Percentiles rank a stretch among this genome's conserved stretches.
phyloP scores from a whole-genome alignment of 2,329 filamentous ascomycete species.

The Diaporthe ampelina region DNA sequence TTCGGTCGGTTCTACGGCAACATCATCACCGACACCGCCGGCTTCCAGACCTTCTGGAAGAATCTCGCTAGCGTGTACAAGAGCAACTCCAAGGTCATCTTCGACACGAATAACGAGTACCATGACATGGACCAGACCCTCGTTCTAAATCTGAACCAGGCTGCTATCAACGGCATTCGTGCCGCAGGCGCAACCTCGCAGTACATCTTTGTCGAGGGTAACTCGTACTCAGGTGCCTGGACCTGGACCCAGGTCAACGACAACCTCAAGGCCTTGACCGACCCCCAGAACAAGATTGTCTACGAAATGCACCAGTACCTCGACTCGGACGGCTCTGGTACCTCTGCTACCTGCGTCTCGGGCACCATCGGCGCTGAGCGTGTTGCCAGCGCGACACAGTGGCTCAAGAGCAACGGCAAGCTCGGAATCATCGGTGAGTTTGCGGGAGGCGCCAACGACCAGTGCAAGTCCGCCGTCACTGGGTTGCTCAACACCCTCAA shows the following conservation, averaged over 20 bases:
- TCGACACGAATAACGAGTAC: slow-evolving; percentile 75
- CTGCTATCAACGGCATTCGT: slow-evolving; percentile 71
- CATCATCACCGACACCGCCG: slow-evolving; percentile 65
- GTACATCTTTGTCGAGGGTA: slow-evolving; percentile 64
- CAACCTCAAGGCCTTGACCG: slow-evolving; percentile 58
- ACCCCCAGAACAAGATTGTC: slow-evolving; percentile 63
- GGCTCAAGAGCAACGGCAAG: slow-evolving; percentile 69
- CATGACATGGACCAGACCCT: slow-evolving; percentile 70
- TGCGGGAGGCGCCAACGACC: slow-evolving; percentile 64
- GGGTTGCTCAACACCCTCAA: slow-evolving; percentile 65
- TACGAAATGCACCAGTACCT: slow-evolving; percentile 73
- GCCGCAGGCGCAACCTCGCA: slow-evolving; percentile 65
- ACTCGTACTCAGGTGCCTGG: slow-evolving; percentile 46
- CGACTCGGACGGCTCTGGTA: slow-evolving; percentile 65
- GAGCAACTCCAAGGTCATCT: slow-evolving; percentile 67
- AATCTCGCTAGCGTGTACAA: slow-evolving; percentile 68
- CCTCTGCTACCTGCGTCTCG: slow-evolving; percentile 60
- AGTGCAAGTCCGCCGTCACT: slow-evolving; percentile 64
- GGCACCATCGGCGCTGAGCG: slow-evolving; percentile 63
- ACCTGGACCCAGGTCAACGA: slow-evolving; percentile 54
- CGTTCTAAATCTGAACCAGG: slow-evolving; percentile 71
- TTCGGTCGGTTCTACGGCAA: slow-evolving; percentile 65
- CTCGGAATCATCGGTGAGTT: slow-evolving; percentile 68
- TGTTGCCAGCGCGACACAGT: slow-evolving; percentile 63
- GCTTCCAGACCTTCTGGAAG: slow-evolving; percentile 69